Conservation (phyloP, 1,284 basidiomycete species). For the Phylloporus sp. region DNA sequence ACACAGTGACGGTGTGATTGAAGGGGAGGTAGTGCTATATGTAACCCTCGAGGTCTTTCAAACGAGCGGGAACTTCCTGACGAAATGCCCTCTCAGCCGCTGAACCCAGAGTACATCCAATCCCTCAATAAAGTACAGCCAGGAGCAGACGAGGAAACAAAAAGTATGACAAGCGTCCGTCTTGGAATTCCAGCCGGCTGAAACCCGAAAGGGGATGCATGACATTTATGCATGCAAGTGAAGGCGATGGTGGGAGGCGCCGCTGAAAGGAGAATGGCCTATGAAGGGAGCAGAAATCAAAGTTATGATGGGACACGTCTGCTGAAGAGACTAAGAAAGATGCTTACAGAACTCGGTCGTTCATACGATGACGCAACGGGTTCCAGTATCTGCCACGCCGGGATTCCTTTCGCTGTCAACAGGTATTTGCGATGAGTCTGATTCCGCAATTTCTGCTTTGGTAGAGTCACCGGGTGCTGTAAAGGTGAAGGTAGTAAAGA, state of each 20-base stretch:
- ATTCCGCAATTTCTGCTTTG: constrained; percentile 6
- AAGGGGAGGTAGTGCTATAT: background rate
- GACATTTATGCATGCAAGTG: constrained; percentile 6
- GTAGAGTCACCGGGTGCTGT: background rate
- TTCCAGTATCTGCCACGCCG: too few relatives aligned
- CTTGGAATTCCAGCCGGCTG: constrained; percentile 12
- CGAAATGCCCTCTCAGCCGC: constrained; percentile 4
- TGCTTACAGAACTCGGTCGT: constrained; percentile 14
- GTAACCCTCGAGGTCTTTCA: constrained; percentile 4
- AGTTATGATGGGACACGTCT: constrained; percentile 9
- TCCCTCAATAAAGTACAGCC: constrained; percentile 12
- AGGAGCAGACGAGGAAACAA: background rate
- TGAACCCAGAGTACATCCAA: constrained; percentile 4
- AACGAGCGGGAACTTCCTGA: constrained; percentile 15
- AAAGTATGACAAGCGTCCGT: constrained; percentile 8
- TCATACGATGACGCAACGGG: constrained; percentile 29
- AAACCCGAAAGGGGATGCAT: constrained; percentile 4
- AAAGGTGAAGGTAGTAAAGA: constrained; percentile 9
- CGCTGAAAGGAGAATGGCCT: background rate
- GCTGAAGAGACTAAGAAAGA: background rate
- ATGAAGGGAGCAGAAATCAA: background rate
- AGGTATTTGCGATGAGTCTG: constrained; percentile 15
- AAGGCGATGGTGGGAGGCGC: background rate
- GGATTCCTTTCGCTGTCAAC: too few relatives aligned
- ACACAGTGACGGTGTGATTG: constrained; percentile 2